Conservation (phyloP, 495 filamentous ascomycete species). For the Lichenothelia convexa region DNA sequence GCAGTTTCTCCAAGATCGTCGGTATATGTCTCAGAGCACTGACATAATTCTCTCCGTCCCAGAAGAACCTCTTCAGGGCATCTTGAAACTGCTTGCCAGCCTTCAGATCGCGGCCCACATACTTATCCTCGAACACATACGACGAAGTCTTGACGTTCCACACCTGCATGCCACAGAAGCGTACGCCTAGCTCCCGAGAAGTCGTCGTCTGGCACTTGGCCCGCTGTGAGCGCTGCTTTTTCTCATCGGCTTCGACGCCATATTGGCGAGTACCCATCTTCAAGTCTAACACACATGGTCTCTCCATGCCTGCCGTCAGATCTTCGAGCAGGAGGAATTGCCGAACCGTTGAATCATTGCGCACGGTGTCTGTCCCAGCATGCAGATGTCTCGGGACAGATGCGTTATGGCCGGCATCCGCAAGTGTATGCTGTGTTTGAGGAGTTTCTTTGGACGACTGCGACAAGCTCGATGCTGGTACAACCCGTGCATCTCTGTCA, state of each 20-base stretch:
- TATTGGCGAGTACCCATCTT: constrained; percentile 99
- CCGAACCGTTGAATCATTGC: constrained; percentile 65
- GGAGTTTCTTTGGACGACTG: not conserved
- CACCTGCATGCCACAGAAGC: constrained; percentile 87
- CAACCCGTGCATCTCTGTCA: no score
- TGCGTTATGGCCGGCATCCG: not conserved
- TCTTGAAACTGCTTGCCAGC: constrained; percentile 80
- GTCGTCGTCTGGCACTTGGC: constrained; percentile 87
- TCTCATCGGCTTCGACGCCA: constrained; percentile 78
- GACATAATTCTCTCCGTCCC: constrained; percentile 65
- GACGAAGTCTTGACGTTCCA: constrained; percentile 74
- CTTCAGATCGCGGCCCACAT: constrained; percentile 79
- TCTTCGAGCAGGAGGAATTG: constrained; percentile 95
- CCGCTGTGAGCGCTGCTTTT: constrained; percentile 83
- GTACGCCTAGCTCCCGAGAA: constrained; percentile 75
- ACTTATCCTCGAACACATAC: constrained; percentile 90
- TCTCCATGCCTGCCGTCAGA: constrained; percentile 88
- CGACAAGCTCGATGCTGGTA: not conserved
- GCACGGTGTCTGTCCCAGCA: constrained; percentile 17
- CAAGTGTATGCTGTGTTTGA: not conserved
- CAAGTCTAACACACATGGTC: constrained; percentile 87
- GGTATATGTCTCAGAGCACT: constrained; percentile 75
- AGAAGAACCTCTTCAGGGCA: constrained; percentile 75
- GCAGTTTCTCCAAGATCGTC: constrained; percentile 64
- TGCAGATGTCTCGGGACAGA: not conserved